phyloP scores from a whole-genome alignment of 148 eudicot genomes.

The Cornus florida region DNA sequence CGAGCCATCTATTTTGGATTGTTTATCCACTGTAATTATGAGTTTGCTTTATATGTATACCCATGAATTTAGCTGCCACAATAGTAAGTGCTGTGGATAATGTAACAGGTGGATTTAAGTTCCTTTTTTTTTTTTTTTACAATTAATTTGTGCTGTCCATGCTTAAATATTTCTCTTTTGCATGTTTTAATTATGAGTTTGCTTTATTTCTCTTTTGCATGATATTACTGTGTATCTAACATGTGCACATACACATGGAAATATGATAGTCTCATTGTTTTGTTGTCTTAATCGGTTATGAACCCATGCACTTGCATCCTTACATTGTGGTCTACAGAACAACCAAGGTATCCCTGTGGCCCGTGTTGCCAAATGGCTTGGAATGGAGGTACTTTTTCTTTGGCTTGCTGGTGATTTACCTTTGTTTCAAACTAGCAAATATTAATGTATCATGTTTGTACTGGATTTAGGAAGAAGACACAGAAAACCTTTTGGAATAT shows the following conservation, averaged over 20 bases:
- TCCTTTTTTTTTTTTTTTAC: background rate
- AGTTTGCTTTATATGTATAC: background rate
- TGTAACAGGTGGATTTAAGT: background rate
- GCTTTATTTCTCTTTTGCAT: background rate
- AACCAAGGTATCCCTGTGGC: constrained; percentile 89
- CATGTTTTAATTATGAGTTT: no score
- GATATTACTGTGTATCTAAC: background rate
- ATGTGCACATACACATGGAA: background rate
- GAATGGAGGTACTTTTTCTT: constrained; percentile 72
- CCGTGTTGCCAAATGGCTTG: constrained; percentile 85
- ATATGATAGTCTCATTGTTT: constrained; percentile 7
- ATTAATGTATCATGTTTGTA: background rate
- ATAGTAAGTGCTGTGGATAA: background rate
- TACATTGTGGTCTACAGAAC: constrained; percentile 82
- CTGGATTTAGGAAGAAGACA: constrained; percentile 66
- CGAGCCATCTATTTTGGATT: background rate
- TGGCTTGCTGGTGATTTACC: background rate
- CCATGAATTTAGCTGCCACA: background rate
- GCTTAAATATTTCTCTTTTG: background rate
- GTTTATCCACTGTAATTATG: background rate
- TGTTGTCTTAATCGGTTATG: constrained; percentile 60
- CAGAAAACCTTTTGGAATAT: constrained; percentile 70
- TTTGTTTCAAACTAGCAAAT: background rate
- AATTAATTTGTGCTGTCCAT: background rate
- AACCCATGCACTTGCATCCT: constrained; percentile 90